Percentiles rank a stretch among this genome's conserved stretches.
phyloP scores from a whole-genome alignment of 2,329 filamentous ascomycete genomes.

The Aspergillus sp. region DNA sequence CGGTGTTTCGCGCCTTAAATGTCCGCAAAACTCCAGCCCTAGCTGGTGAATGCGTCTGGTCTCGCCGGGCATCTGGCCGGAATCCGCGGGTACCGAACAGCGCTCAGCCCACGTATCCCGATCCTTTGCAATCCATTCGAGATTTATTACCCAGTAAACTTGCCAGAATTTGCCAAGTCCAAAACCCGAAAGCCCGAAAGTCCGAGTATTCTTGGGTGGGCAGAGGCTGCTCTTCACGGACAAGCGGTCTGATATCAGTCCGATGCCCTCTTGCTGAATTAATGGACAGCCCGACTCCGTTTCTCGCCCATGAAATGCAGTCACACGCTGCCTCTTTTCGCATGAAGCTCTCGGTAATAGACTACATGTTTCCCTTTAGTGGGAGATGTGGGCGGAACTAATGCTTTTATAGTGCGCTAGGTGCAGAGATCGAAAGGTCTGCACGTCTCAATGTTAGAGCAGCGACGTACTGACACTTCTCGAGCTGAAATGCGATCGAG shows the following conservation, averaged over 20 bases:
- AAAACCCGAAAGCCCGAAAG: background rate
- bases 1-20: background rate
- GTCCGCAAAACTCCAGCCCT: no score
- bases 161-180: background rate
- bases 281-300: no score
- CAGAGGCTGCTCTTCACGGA: no score
- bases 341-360: conserved; percentile 2
- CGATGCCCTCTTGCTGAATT: background rate
- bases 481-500: conserved; percentile 2
- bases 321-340: background rate
- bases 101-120: no score
- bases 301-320: no score
- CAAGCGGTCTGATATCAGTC: background rate
- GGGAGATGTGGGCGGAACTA: background rate
- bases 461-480: background rate
- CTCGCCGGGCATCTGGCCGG: background rate
- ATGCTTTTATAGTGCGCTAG: background rate
- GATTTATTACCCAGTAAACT: no score
- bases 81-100: background rate
- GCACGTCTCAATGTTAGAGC: background rate
- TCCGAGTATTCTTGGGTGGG: background rate
- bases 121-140: background rate
- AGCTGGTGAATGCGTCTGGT: background rate
- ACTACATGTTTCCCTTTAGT: no score
- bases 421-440: conserved; percentile 4